Conservation (phyloP, 176 grass and related monocot species). For the Juncus effusus region DNA sequence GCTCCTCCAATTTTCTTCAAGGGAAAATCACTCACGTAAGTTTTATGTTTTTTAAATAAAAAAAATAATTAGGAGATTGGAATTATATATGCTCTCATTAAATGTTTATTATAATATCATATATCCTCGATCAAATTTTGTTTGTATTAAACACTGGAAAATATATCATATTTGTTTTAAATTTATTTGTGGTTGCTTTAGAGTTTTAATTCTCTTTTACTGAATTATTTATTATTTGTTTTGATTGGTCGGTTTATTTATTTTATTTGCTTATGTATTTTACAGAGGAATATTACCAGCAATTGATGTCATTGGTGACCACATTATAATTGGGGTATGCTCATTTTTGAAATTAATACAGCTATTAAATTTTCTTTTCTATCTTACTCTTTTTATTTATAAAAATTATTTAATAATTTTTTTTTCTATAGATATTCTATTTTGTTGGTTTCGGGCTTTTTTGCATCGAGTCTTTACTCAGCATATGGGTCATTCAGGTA, state of each 20-base stretch:
- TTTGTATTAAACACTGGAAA: no score
- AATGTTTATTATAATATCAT: no score
- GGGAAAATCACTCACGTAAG: constrained; percentile 99
- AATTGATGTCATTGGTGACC: constrained; percentile 63
- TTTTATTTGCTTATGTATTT: neutral
- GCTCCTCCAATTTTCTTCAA: constrained; percentile 93
- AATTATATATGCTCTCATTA: no score
- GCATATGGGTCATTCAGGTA: constrained; percentile 98
- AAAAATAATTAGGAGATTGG: no score
- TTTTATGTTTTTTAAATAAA: constrained; percentile 16
- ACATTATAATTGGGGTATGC: constrained; percentile 81
- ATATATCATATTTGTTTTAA: no score
- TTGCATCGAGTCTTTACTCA: constrained; percentile 77
- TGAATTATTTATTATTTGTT: no score
- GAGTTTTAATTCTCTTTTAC: no score
- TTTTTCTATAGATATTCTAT: constrained; percentile 68
- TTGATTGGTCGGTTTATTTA: no score
- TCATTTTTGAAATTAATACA: neutral
- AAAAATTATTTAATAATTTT: constrained; percentile 22
- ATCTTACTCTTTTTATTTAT: constrained; percentile 6
- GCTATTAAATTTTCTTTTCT: neutral
- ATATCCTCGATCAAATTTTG: no score
- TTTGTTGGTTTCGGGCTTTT: constrained; percentile 94
- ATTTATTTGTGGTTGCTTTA: no score
- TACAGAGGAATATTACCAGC: constrained; percentile 90